phyloP scores from a whole-genome alignment of 306 rosid genomes.

The Vigna radiata region DNA sequence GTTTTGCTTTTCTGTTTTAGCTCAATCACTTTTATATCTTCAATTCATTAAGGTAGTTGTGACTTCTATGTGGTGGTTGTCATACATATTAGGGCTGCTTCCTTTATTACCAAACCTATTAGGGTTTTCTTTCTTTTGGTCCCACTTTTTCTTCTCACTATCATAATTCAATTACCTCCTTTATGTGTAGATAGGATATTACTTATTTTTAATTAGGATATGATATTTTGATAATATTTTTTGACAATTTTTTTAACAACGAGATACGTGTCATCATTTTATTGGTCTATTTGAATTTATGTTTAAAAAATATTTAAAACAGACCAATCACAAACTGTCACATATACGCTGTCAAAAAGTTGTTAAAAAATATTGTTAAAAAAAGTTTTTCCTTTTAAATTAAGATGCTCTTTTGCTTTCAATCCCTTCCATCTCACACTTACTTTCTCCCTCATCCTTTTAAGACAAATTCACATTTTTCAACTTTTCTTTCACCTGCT shows the following conservation, averaged over 20 bases:
- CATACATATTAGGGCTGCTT: slow-evolving; percentile 41
- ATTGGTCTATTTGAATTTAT: too few relatives aligned
- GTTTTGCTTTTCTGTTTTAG: slow-evolving; percentile 51
- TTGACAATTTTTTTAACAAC: too few relatives aligned
- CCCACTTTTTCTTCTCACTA: slow-evolving; percentile 35
- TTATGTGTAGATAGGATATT: neutral
- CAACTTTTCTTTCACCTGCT: slow-evolving; percentile 23
- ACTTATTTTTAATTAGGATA: neutral
- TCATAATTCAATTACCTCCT: slow-evolving; percentile 35
- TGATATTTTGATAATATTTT: too few relatives aligned
- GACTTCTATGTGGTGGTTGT: slow-evolving; percentile 55
- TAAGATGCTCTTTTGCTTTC: slow-evolving; percentile 36
- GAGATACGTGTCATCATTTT: too few relatives aligned
- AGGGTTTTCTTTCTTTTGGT: slow-evolving; percentile 39
- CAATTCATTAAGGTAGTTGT: slow-evolving; percentile 53
- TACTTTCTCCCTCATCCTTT: slow-evolving; percentile 3
- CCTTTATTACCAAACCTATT: slow-evolving; percentile 47
- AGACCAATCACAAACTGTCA: too few relatives aligned
- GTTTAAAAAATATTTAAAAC: too few relatives aligned
- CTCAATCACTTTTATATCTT: slow-evolving; percentile 39
- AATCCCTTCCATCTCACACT: too few relatives aligned
- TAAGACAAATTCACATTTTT: slow-evolving; percentile 1
- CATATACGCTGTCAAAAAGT: too few relatives aligned
- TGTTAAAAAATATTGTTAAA: too few relatives aligned
- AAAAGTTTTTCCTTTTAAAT: too few relatives aligned